Evolutionary conservation across 208 protist genomes (phyloP), one percentile per base, ranked within the genome.

Genomic region (Trypanosoma cruzi): DNA sequence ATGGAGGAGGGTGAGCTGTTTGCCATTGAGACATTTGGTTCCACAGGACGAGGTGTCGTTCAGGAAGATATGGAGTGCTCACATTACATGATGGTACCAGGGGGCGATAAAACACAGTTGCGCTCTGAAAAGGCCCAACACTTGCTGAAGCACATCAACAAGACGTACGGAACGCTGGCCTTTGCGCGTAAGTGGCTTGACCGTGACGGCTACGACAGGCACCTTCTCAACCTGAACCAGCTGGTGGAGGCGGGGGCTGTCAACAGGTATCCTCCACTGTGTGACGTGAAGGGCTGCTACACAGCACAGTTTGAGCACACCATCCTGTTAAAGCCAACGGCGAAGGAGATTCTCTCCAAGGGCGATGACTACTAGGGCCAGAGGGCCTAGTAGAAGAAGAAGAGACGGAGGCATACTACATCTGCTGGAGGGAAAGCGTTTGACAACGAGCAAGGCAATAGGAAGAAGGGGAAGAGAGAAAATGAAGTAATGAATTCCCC

Each of bases 11-110:
- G 98, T 29, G 99, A 99, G 77, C 79, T 99, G 20, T 99, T 98
- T 82, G 99, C 99, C 7, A 99, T 99, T 74, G 99, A 99, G 79
- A 99, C 99, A 29, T 99, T 99, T 74, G 99, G 99, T 60, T 95
- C 89, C 11, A 99, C 98, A 18, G 99, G 98, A 13, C 90, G 82
- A 49, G 98, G 94, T 16, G 71, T 89, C 56, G 98, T 99, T 8
- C 72, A 84, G n/a, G 97, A 99, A 68, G 97, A 99, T 65, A 55
- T 98, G 28, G 98, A 99, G 73, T 98, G 95, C 86, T 97, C 87
- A 32, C 99, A 99, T 80, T 99, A 99, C 86, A 99, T 99, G 98
- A 98, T 98, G 82, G 86, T 80, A 16, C 86, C 85, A 11, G 90
- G 77, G 18, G 90, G 65, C 8, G 85, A 87, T 64, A 81, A 29